Evolutionary conservation across 73 alveolate genomes (phyloP), one percentile per base, ranked within the genome.

Genomic region (Breviolum minutum): DNA sequence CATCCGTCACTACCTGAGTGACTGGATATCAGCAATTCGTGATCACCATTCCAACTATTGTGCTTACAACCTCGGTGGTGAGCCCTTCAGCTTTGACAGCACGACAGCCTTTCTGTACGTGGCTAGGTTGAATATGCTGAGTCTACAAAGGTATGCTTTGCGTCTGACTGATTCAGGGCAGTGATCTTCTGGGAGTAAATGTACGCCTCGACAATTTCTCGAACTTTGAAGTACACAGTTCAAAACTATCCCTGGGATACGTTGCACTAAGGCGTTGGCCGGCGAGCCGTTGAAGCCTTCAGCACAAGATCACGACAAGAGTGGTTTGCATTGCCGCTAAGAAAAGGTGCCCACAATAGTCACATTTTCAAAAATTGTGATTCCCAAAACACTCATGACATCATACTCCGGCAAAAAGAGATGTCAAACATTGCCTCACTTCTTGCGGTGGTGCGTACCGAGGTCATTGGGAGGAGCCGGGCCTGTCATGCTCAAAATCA

Each of bases 391-490:
- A 68, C 54, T 40, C 3, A 3, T 40, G 54, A 40, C 3, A 3
- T 40, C 5, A 40, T 68, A 68, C 77, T 22, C 77, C 77, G 4
- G 24, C 17, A 68, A 14, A 68, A 68, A 68, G 77, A 68, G 77
- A 68, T 22, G n/a, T 68, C 17, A 14, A 17, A 22, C 79, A 61
- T 26, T 7, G 81, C 98, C 98, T 92, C 98, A 22, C 90, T 71
- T 24, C 98, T 80, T 27, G 98, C 71, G 54, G 88, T 90, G 61
- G 64, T 90, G 13, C 98, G 89, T 32, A 90, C 88, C 6, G 97
- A 71, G 88, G 88, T 27, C 88, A 90, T 22, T 2, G 98, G 98
- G 66, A 92, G 98, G 80, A 74, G 76, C 8, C 90, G 98, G 29
- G 98, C 98, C 98, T 92, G 66, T 22, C 40, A 7, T 11, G 20